A percentile compares a stretch with the other conserved stretches of the same genome.
Conservation (phyloP, 495 filamentous ascomycete species). For the Penicillium riverlandense region DNA sequence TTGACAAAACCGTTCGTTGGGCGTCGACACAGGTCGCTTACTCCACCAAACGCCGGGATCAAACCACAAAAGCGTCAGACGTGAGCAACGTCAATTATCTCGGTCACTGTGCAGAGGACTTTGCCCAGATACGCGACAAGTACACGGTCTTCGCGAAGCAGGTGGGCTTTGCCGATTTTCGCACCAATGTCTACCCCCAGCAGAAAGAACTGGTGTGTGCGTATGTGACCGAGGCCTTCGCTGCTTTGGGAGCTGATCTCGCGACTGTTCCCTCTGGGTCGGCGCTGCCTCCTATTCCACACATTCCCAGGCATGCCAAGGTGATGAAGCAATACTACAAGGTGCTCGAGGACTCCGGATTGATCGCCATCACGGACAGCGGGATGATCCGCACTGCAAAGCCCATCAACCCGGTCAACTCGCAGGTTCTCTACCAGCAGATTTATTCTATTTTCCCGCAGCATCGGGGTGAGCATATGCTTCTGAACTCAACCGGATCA, state of each 20-base stretch:
- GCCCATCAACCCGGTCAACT: neutral
- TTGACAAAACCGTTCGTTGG: too few species aligned
- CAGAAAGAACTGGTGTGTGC: constrained; percentile 15
- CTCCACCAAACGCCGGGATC: too few species aligned
- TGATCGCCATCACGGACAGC: too few species aligned
- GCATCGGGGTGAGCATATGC: constrained; percentile 20
- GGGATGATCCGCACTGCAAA: too few species aligned
- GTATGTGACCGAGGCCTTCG: constrained; percentile 16
- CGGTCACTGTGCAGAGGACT: neutral
- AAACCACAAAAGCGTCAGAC: too few species aligned
- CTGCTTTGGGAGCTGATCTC: constrained; percentile 3
- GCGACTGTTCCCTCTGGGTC: neutral
- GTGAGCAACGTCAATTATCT: too few species aligned
- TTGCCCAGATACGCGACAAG: neutral
- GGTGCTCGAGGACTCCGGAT: too few species aligned
- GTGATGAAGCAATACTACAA: too few species aligned
- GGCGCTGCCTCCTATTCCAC: neutral
- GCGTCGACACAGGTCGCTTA: too few species aligned
- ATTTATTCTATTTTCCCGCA: constrained; percentile 1
- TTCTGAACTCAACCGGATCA: constrained; percentile 19
- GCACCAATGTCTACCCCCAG: constrained; percentile 4
- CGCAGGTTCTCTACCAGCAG: neutral
- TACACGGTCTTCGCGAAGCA: neutral
- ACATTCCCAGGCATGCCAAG: too few species aligned
- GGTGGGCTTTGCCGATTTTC: neutral